These are phyloP conservation scores for Raphidocelis subcapitata DNA, from an alignment of 139 green algal species.

Conservation along the genomic window DNA sequence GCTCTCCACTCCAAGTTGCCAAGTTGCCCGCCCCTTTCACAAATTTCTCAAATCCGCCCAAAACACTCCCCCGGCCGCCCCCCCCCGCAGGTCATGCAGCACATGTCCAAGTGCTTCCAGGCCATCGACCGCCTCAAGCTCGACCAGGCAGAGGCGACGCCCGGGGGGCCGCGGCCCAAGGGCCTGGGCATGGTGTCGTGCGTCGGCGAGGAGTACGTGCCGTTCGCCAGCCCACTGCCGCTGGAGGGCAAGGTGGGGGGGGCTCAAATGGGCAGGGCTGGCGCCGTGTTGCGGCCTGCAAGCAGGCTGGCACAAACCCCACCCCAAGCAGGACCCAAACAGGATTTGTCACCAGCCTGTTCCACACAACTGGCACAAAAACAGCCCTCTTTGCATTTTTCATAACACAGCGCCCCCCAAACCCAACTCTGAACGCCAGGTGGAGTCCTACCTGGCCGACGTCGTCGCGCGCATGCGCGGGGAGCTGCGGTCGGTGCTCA, in stretches of 20 bases:
- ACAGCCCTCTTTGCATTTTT: neutral
- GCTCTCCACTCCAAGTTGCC: neutral
- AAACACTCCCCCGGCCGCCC: no score
- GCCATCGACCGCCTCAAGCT: slow-evolving; percentile 87
- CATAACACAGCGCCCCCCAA: neutral
- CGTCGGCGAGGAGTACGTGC: slow-evolving; percentile 80
- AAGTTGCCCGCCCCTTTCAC: no score
- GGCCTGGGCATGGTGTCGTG: slow-evolving; percentile 82
- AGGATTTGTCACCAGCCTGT: neutral
- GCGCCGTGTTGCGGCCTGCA: neutral
- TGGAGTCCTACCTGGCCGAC: slow-evolving; percentile 89
- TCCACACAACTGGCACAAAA: neutral
- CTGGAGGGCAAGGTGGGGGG: slow-evolving; percentile 76
- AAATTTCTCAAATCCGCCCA: no score
- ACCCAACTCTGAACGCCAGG: slow-evolving; percentile 26
- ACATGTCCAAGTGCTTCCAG: slow-evolving; percentile 93
- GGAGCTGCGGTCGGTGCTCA: slow-evolving; percentile 75
- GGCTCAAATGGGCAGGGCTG: no score
- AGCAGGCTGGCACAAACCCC: neutral
- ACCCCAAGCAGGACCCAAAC: neutral
- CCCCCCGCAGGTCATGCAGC: slow-evolving; percentile 73
- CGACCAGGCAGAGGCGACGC: slow-evolving; percentile 53
- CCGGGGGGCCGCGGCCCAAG: slow-evolving; percentile 58
- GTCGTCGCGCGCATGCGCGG: slow-evolving; percentile 82
- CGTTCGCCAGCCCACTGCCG: slow-evolving; percentile 63